Evolutionary conservation across 495 filamentous ascomycete species (phyloP).

Genomic region (Neurospora sp.): DNA sequence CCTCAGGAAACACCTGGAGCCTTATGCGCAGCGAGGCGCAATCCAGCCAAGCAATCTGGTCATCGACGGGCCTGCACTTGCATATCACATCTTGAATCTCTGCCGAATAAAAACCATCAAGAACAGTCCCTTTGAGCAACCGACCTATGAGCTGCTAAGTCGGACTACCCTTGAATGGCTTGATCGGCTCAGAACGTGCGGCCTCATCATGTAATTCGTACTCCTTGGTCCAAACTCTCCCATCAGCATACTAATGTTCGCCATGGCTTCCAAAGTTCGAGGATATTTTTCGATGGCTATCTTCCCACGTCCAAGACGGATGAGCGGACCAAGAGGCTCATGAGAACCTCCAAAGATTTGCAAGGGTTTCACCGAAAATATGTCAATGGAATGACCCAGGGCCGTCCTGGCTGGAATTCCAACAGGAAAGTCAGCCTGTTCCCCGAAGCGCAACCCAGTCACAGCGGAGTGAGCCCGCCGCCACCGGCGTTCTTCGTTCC

Average conservation of each 20-base stretch:
- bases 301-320: constrained; percentile 39
- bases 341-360: constrained; percentile 14
- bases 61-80: constrained; percentile 69
- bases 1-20: constrained; percentile 47
- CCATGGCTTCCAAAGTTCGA: constrained; percentile 24
- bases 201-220: constrained; percentile 47
- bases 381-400: constrained; percentile 8
- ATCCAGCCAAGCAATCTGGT: constrained; percentile 41
- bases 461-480: constrained; percentile 26
- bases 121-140: constrained; percentile 38
- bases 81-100: constrained; percentile 55
- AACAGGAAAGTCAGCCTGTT: constrained; percentile 10
- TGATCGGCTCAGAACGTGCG: constrained; percentile 35
- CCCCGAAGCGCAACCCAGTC: constrained; percentile 11
- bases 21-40: constrained; percentile 41
- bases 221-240: neutral
- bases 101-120: constrained; percentile 33
- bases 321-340: constrained; percentile 20
- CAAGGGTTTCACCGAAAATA: constrained; percentile 13
- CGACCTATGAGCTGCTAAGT: constrained; percentile 53
- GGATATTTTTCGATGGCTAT: constrained; percentile 72
- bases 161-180: constrained; percentile 52
- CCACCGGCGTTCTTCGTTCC: constrained; percentile 58
- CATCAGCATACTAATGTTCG: constrained; percentile 3
- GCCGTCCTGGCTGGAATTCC: neutral